These are phyloP conservation scores for Gautieria morchelliformis DNA, from an alignment of 768 basidiomycete species.

Conservation along the genomic window DNA sequence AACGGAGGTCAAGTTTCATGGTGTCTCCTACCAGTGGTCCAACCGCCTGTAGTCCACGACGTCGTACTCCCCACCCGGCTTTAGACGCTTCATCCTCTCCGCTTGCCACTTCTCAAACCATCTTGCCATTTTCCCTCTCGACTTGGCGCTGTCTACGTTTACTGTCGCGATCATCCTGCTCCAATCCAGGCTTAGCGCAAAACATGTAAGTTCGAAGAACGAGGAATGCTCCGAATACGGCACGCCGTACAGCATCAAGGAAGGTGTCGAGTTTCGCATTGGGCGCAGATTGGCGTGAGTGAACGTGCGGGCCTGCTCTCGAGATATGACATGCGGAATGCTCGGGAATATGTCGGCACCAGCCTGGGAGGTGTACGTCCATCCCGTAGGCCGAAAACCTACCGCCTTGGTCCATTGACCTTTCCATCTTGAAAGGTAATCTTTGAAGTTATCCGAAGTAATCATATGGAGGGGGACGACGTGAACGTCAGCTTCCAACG, in stretches of 20 bases:
- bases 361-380: conserved; percentile 73
- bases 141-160: conserved; percentile 65
- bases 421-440: conserved; percentile 68
- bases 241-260: conserved; percentile 68
- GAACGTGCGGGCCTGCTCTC: conserved; percentile 58
- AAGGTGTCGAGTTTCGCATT: conserved; percentile 59
- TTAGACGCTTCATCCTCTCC: conserved; percentile 56
- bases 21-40: conserved; percentile 36
- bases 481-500: conserved; percentile 72
- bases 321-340: conserved; percentile 58
- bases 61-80: conserved; percentile 13
- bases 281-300: conserved; percentile 58
- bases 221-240: conserved; percentile 96
- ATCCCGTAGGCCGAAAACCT: conserved; percentile 90
- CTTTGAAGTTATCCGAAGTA: conserved; percentile 63
- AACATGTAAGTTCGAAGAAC: conserved; percentile 92
- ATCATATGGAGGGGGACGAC: conserved; percentile 70
- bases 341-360: conserved; percentile 55
- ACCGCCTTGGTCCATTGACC: conserved; percentile 62
- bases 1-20: no score
- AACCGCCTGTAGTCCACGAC: conserved; percentile 28
- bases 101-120: conserved; percentile 89
- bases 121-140: conserved; percentile 75
- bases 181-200: conserved; percentile 83
- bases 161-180: conserved; percentile 91